Base-by-base conservation (phyloP, 2,329 filamentous ascomycete species). In the Clonostachys rhizophaga region DNA sequence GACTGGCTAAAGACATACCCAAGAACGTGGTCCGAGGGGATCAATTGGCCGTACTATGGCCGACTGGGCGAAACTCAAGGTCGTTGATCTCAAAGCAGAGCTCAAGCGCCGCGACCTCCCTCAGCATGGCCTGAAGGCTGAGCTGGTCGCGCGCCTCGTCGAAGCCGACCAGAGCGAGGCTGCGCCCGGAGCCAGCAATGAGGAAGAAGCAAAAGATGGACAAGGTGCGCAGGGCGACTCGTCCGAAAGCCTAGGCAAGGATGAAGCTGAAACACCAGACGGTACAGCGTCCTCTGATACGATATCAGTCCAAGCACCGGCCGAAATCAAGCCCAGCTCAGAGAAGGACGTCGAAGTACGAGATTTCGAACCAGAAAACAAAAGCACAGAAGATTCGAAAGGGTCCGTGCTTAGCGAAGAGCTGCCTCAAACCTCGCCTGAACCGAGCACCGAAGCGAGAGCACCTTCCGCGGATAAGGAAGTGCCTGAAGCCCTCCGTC, bases 1-100 rank as follows among this genome's bases (percentile, higher is more conserved):
- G 9, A 10, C 24, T 30, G 24, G 24, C 24, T 30, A 30, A 30
- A 30, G 24, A 30, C 2, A 3, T 8, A 30, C 24, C 8, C 9
- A 4, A 30, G 24, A 30, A 30, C 24, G 24, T 30, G 24, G 24
- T 30, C 24, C 24, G 24, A 30, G 24, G 9, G 24, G 24, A 30
- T 30, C 24, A 30, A 30, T 30, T 30, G 24, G 24, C 24, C 36
- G 14, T 18, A 39, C 36, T 18, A 78, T 76, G 73, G 66, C 68
- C 45, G 76, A 79, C 55, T 81, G 75, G 70, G 67, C 64, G 51
- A 76, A 70, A 65, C 76, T 84, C 58, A 91, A 88, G 68, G 88
- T 92, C 52, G 74, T 83, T 34, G 86, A 91, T 58, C 76, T 92
- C 49, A 87, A 85, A 65, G 80, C 81, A 18, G 86, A 91, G 70